A percentile compares a stretch with the other conserved stretches of the same genome.
Conservation (phyloP, 2,329 filamentous ascomycete species). For the Coniosporium tulheliwenetii region DNA sequence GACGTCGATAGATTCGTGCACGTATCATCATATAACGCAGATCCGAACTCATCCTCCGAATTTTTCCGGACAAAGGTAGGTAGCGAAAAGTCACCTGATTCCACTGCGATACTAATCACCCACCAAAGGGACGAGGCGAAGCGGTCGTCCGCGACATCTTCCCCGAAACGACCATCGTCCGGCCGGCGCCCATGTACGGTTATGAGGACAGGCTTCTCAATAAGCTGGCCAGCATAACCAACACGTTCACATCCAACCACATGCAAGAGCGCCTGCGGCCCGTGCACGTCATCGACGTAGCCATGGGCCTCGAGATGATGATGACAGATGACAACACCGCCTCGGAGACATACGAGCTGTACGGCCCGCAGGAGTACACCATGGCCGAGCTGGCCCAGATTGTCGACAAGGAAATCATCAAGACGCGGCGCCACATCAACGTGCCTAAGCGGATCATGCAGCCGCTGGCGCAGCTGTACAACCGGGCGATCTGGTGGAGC, state of each 20-base stretch:
- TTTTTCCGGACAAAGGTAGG: slow-evolving; percentile 79
- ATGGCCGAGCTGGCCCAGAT: slow-evolving; percentile 73
- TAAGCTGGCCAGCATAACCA: slow-evolving; percentile 63
- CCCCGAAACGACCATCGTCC: slow-evolving; percentile 92
- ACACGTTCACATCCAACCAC: slow-evolving; percentile 80
- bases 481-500: slow-evolving; percentile 80
- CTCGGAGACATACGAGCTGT: slow-evolving; percentile 84
- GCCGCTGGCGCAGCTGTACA: slow-evolving; percentile 57
- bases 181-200: slow-evolving; percentile 84
- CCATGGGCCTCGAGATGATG: slow-evolving; percentile 76
- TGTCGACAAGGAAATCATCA: slow-evolving; percentile 85
- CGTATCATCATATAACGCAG: slow-evolving; percentile 86
- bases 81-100: too few species aligned
- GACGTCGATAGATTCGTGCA: slow-evolving; percentile 95
- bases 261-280: slow-evolving; percentile 86
- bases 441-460: slow-evolving; percentile 68
- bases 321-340: slow-evolving; percentile 81
- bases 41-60: slow-evolving; percentile 63
- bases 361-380: slow-evolving; percentile 84
- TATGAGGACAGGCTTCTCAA: slow-evolving; percentile 88
- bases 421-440: slow-evolving; percentile 81
- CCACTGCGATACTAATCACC: neutral
- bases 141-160: slow-evolving; percentile 74
- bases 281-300: slow-evolving; percentile 90
- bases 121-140: slow-evolving; percentile 55